Conservation (phyloP, 495 filamentous ascomycete genomes). For the Bacidia rubella region DNA sequence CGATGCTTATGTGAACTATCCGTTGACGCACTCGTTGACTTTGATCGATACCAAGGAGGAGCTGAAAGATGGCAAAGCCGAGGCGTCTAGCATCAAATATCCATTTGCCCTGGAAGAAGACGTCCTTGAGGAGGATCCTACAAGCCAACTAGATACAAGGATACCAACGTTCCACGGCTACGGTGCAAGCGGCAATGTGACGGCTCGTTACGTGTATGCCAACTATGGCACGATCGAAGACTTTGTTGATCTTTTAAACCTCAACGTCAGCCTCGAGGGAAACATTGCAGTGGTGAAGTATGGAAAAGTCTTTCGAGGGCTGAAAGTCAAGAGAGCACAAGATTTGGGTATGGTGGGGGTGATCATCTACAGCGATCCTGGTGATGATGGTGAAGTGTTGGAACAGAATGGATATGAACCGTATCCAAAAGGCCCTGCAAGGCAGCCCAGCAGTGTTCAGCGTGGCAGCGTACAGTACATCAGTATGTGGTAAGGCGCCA, state of each 20-base stretch:
- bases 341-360: constrained; percentile 84
- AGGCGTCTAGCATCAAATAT: constrained; percentile 45
- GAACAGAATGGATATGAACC: constrained; percentile 65
- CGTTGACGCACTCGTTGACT: constrained; percentile 62
- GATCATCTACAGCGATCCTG: constrained; percentile 78
- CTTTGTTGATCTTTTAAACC: constrained; percentile 67
- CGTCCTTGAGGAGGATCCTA: constrained; percentile 70
- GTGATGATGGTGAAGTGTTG: constrained; percentile 71
- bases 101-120: constrained; percentile 79
- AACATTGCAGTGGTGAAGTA: constrained; percentile 86
- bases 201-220: constrained; percentile 67
- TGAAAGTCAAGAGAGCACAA: constrained; percentile 87
- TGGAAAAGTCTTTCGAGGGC: constrained; percentile 71
- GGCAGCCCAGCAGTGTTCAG: constrained; percentile 81
- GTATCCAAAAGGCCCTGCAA: constrained; percentile 79
- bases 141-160: constrained; percentile 53
- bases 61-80: constrained; percentile 21
- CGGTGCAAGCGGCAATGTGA: constrained; percentile 81
- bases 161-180: constrained; percentile 95
- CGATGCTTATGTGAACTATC: constrained; percentile 87
- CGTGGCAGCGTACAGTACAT: constrained; percentile 82
- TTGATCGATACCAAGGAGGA: constrained; percentile 39
- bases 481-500: constrained; percentile 35
- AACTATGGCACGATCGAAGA: constrained; percentile 82
- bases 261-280: constrained; percentile 61